phyloP scores from a whole-genome alignment of 208 protist genomes.

The Wallacemonas sp. region DNA sequence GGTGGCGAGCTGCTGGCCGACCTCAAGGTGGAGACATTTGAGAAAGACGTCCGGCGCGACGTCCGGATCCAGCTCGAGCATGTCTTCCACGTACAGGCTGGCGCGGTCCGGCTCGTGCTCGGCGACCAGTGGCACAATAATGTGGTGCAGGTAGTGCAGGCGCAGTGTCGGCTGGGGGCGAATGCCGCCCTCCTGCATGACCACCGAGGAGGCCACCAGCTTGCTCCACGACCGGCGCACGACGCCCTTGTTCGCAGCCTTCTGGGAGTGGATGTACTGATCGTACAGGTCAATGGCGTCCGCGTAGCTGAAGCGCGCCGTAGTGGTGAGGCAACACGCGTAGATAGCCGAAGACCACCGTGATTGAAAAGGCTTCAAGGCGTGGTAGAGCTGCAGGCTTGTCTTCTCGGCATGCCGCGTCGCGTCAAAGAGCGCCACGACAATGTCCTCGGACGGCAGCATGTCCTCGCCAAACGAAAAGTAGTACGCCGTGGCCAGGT shows the following conservation, averaged over 20 bases:
- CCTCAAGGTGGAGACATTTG: slow-evolving; percentile 43
- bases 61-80: slow-evolving; percentile 58
- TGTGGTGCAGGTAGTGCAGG: slow-evolving; percentile 75
- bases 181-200: slow-evolving; percentile 30
- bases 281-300: slow-evolving; percentile 60
- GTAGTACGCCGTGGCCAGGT: slow-evolving; percentile 58
- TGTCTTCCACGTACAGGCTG: slow-evolving; percentile 48
- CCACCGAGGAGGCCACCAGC: slow-evolving; percentile 26
- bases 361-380: slow-evolving; percentile 45
- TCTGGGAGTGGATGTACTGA: slow-evolving; percentile 32
- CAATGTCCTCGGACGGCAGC: slow-evolving; percentile 60
- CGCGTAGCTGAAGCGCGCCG: slow-evolving; percentile 45
- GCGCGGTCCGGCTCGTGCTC: slow-evolving; percentile 44
- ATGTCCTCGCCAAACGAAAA: slow-evolving; percentile 66
- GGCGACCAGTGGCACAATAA: slow-evolving; percentile 69
- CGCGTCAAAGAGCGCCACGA: slow-evolving; percentile 65
- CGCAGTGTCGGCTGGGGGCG: not conserved
- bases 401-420: slow-evolving; percentile 43
- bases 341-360: slow-evolving; percentile 67
- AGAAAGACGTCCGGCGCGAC: slow-evolving; percentile 71
- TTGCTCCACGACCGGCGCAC: slow-evolving; percentile 13
- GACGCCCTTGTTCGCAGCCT: not conserved
- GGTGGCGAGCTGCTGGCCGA: slow-evolving; percentile 36
- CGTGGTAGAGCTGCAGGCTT: slow-evolving; percentile 52
- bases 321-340: slow-evolving; percentile 76